Evolutionary conservation across 1,139 yeast genomes (phyloP), one percentile per base, ranked within the genome.

Genomic region (Tardiomyces digboiensis): DNA sequence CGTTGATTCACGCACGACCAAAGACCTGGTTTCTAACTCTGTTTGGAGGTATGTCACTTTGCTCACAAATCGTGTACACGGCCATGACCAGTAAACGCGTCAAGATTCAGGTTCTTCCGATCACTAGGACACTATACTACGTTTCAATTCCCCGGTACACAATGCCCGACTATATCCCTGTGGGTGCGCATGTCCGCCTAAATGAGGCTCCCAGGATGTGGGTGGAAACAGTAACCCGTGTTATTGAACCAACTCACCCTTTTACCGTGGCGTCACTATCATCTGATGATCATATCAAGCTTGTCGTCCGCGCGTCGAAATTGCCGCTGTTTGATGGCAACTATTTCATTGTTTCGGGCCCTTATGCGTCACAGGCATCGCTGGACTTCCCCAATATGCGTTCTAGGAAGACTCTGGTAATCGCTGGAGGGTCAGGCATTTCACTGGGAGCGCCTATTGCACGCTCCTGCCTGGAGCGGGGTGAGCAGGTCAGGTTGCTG

Each of bases 1-100:
- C 84, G 19, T 77, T 78, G 38, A 67, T 77, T 52, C 97, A 89
- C 61, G 86, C 94, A 2, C 73, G 96, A 45, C 97, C 97, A 0
- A 75, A 76, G 1, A 80, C 82, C 8, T 65, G 72, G 12, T 64
- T 76, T 2, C 65, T 70, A 42, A 76, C 84, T 1, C 45, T 65
- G 1, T 49, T 77, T 41, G 78, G 78, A 46, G 49, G 74, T 1
- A 33, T 59, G 1, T 64, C 87, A 7, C 61, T 87, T 22, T 39
- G 64, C 0, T 71, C 72, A 62, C 70, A 75, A 52, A 48, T 64
- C 33, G 43, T 57, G n/a, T 44, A 58, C 26, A 60, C 68, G 42
- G 38, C 64, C 1, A 42, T 58, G 21, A 52, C 55, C 21, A 55
- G 70, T 8, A 55, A 51, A 12, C 55, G 59, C 4, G 55, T 66